Base-by-base conservation (phyloP, 345 rosid species). In the Heritiera fomes region DNA sequence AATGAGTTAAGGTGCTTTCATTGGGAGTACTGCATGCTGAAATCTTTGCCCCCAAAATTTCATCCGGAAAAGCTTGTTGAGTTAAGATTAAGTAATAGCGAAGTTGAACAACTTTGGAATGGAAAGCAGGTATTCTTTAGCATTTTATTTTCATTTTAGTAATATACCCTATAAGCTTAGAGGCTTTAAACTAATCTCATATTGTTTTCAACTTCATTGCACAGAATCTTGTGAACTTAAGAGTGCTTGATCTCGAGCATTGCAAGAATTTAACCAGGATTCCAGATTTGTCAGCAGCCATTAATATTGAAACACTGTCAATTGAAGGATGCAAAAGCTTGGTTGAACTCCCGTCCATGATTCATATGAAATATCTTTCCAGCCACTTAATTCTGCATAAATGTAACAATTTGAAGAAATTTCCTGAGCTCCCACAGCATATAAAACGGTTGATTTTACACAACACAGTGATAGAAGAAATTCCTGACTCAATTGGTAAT, bases 151-250 rank as follows among this genome's bases (percentile, higher is more conserved):
- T 55, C 13, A 46, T 46, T 45, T 34, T 34, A 1, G 38, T 34
- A 34, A 34, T 34, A 34, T 34, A 34, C 38, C 38, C 2, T 34
- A 34, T 41, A 41, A 41, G 28, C 28, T 23, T 23, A 23, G 28
- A 23, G 34, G 62, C 67, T 50, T 17, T 14, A 53, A 3, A 32
- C 20, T 63, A 64, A 64, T 18, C 14, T 59, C 18, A 13, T 14
- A 38, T 14, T 66, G 45, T 53, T n/a, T 50, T 59, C 3, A n/a
- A 56, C 3, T 49, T 18, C 15, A 13, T 56, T 40, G 12, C 7
- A 70, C 60, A 87, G 88, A 64, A 60, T 83, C 74, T 77, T 49
- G 71, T 10, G 45, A 87, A 77, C 66, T 79, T 87, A 23, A 83
- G 75, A 69, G 50, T 71, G 78, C 63, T 86, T 1, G 77, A 79